A percentile compares a stretch with the other conserved stretches of the same genome.
Evolutionary conservation across 208 protist genomes (phyloP).

Genomic region (Trypanosoma avium): DNA sequence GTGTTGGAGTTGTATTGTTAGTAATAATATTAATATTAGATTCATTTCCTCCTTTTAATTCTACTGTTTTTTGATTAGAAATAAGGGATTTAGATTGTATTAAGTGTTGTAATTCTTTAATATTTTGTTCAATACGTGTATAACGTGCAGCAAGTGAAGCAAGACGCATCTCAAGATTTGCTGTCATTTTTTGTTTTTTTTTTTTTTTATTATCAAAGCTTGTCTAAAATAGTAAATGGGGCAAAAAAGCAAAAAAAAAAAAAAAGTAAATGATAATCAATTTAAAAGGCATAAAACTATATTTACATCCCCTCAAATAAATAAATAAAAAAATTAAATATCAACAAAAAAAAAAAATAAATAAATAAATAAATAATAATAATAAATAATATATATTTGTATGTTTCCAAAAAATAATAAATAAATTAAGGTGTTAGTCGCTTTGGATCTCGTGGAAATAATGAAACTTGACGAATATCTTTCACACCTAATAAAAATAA

Average conservation of each 20-base stretch:
- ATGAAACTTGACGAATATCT: slow-evolving; percentile 97
- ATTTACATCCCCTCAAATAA: no score
- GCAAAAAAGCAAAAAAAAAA: neutral
- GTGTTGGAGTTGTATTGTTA: neutral
- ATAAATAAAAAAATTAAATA: neutral
- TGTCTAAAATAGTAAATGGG: neutral
- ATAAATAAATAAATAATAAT: slow-evolving; percentile 11
- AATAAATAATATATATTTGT: no score
- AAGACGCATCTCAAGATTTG: slow-evolving; percentile 32
- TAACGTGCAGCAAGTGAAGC: slow-evolving; percentile 38
- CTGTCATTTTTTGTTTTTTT: slow-evolving; percentile 1
- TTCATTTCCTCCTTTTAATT: no score
- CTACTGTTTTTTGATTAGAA: no score
- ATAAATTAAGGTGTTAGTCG: slow-evolving; percentile 92
- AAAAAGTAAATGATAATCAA: no score
- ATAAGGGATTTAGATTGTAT: slow-evolving; percentile 11
- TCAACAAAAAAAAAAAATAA: neutral
- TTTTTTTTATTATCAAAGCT: neutral
- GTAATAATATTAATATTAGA: neutral
- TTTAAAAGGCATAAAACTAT: no score
- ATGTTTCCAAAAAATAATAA: no score
- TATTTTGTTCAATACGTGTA: slow-evolving; percentile 38
- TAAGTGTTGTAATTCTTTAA: slow-evolving; percentile 21
- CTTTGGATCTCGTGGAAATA: slow-evolving; percentile 98
- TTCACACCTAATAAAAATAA: slow-evolving; percentile 96